These are phyloP conservation scores for Apiospora saccharicola DNA, from an alignment of 2,329 filamentous ascomycete genomes.

Conservation along the genomic window DNA sequence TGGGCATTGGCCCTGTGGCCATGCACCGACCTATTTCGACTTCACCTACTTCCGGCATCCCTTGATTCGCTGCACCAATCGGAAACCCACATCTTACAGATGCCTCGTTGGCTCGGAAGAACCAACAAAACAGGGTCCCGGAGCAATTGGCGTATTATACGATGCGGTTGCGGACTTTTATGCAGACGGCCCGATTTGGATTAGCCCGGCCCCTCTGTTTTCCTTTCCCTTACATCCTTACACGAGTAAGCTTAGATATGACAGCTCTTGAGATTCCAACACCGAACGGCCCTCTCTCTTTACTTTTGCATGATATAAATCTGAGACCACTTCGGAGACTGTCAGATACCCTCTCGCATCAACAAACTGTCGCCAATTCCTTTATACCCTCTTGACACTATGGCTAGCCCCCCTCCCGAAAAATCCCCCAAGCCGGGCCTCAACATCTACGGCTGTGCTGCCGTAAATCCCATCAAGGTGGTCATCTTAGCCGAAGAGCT, in stretches of 20 bases:
- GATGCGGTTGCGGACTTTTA: neutral
- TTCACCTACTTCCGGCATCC: too few relatives aligned
- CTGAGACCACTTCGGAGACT: too few relatives aligned
- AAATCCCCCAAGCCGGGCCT: constrained; percentile 26
- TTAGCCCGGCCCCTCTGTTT: neutral
- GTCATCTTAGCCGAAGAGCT: neutral
- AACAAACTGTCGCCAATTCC: too few relatives aligned
- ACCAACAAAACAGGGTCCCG: neutral
- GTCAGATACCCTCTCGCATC: neutral
- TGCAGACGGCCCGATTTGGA: neutral
- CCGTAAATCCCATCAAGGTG: neutral
- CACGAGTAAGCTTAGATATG: neutral
- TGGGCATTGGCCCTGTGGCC: too few relatives aligned
- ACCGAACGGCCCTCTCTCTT: neutral
- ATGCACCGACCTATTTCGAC: too few relatives aligned
- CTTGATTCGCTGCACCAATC: too few relatives aligned
- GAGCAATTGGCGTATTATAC: neutral
- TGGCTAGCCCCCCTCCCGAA: neutral
- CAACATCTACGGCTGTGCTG: neutral
- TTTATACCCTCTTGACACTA: accelerated
- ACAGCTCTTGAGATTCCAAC: neutral
- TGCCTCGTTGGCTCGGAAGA: neutral
- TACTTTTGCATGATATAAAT: neutral
- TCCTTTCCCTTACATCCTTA: too few relatives aligned
- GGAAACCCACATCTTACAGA: too few relatives aligned